A percentile compares a stretch with the other conserved stretches of the same genome.
These are phyloP conservation scores for Calonectria ilicicola DNA, from an alignment of 2,329 filamentous ascomycete species.

Conservation along the genomic window DNA sequence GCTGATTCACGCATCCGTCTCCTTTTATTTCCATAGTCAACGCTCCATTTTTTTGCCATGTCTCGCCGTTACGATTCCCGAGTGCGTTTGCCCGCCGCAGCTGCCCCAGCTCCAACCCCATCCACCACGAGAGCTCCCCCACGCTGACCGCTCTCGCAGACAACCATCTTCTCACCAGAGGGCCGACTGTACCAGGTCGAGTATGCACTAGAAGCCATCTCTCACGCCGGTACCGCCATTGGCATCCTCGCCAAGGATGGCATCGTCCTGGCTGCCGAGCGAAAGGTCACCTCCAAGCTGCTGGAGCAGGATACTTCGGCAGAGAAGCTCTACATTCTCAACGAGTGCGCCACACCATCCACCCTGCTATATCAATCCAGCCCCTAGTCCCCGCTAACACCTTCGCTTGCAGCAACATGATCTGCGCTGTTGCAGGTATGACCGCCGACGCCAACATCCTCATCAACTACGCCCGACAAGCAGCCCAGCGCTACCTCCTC, in stretches of 20 bases:
- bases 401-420: constrained; percentile 85
- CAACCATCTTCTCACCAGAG: constrained; percentile 99
- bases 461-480: constrained; percentile 99
- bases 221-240: constrained; percentile 95
- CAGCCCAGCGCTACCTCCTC: constrained; percentile 95
- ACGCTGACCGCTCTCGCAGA: constrained; percentile 66
- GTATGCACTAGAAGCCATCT: constrained; percentile 99
- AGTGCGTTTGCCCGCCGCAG: constrained; percentile 67
- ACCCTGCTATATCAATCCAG: neutral
- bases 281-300: constrained; percentile 99
- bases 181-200: constrained; percentile 99
- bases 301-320: constrained; percentile 99
- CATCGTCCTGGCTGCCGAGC: constrained; percentile 96
- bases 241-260: constrained; percentile 98
- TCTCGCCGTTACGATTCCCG: constrained; percentile 97
- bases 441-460: constrained; percentile 99
- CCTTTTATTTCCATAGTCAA: constrained; percentile 8
- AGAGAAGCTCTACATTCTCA: constrained; percentile 99
- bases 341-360: constrained; percentile 77
- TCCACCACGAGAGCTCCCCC: constrained; percentile 19
- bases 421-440: constrained; percentile 98
- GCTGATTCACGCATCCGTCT: constrained; percentile 8
- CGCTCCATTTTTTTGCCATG: constrained; percentile 67
- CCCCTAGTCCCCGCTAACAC: constrained; percentile 19
- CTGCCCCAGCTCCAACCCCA: constrained; percentile 27